Base-by-base conservation (phyloP, 192 early-diverging fungal genomes). In the Fimicolochytrium jonesii region DNA sequence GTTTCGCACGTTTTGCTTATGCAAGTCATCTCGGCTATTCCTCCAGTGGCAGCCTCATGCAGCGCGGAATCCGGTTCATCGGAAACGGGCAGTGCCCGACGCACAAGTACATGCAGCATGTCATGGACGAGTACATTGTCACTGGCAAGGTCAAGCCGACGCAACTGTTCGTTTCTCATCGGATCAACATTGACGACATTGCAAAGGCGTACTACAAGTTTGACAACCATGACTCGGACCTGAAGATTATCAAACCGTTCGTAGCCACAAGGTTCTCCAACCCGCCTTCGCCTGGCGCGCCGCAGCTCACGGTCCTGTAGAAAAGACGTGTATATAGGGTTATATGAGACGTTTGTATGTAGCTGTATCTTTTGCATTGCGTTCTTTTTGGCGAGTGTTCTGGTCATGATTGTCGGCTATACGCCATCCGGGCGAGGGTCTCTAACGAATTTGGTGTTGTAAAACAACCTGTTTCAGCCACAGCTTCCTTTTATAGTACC, bases 91-190 rank as follows among this genome's bases (percentile, higher is more conserved):
- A 80, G 39, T 63, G 66, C 6, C 75, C 72, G 30, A 67, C 70
- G 33, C 79, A 81, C 43, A 57, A 65, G 42, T 60, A 81, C 67
- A 79, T 73, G 77, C 54, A 71, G 11, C 42, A 68, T 25, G 56
- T 65, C 42, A 67, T 80, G 26, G 48, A 50, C 23, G 26, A 26
- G 1, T 52, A 69, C 31, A 56, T 81, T 34, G 31, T 46, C 39
- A 54, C 47, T 0, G 71, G 68, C 13, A 35, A 62, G 52, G 59
- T 79, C 33, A 78, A 80, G 51, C 74, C 75, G 13, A 68, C 72
- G 35, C 43, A 56, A 23, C 49, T 81, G 23, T 50, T 50, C 30
- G 33, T 79, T 35, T 74, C 77, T 1, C 81, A 83, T 29, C 37
- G 66, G 11, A 65, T 82, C 46, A 39, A 22, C 1, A 47, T 79